Evolutionary conservation across 495 filamentous ascomycete species (phyloP), one percentile per base, ranked within the genome.

Genomic region (Penicillium maclennaniae): DNA sequence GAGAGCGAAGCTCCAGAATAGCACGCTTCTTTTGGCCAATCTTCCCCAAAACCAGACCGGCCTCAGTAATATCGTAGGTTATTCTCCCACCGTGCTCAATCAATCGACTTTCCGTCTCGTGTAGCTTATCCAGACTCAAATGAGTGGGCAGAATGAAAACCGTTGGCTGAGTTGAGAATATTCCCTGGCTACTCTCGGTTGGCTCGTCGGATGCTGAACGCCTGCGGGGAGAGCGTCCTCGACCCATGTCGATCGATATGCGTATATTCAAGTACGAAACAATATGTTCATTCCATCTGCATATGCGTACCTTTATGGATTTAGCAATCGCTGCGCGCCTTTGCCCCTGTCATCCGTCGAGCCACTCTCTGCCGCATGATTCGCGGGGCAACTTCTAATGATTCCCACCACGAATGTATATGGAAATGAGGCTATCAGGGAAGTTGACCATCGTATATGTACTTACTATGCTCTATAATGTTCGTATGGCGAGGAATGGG

Each of bases 101-200:
- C 15, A 96, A 79, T 17, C 79, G 72, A 10, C 83, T 77, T 62
- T 92, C 87, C 14, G 85, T 53, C 27, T 77, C 65, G 44, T 87
- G 80, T 16, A 88, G 69, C 47, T 84, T 77, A 4, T 85, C 74
- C 15, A 79, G 65, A 0, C 75, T 68, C 12, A 96, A 75, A 55
- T 92, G 84, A 8, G 86, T 82, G 6, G 85, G 71, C 0, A 96
- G 80, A 40, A 97, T 79, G 52, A 83, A 92, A 10, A 91, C 84
- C 7, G 83, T 70, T 6, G 92, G 89, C 21, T 51, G 63, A 0
- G 58, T 40, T 20, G 63, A 60, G 34, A 73, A 60, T 2, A 67
- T 44, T 7, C 25, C 28, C 23, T 42, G 43, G 1, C 12, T n/a
- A 17, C 27, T 50, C 37, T 53, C 49, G 1, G 21, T 23, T 1